These are phyloP conservation scores for Waitea zeae DNA, from an alignment of 1,284 basidiomycete species.

Conservation along the genomic window DNA sequence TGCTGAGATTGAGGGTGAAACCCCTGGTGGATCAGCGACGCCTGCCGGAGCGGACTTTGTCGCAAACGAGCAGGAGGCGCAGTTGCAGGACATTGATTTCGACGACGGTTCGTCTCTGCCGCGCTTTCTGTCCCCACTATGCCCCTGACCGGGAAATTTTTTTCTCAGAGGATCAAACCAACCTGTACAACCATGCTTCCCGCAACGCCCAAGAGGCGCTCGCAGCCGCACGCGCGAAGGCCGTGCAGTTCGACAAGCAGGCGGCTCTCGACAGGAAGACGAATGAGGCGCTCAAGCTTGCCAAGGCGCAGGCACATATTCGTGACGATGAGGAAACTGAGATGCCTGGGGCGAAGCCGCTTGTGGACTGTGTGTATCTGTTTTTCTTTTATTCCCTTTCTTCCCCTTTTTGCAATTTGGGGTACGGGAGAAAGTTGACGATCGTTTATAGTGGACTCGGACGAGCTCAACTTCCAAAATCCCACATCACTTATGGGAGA, in stretches of 20 bases:
- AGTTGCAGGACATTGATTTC: constrained; percentile 77
- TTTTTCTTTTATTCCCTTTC: constrained; percentile 2
- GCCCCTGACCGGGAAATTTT: neutral
- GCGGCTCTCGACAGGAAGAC: constrained; percentile 68
- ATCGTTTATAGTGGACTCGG: constrained; percentile 59
- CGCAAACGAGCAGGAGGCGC: too few relatives aligned
- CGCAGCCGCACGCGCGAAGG: constrained; percentile 64
- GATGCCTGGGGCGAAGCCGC: constrained; percentile 14
- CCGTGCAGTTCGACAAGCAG: constrained; percentile 74
- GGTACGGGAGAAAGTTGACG: constrained; percentile 3
- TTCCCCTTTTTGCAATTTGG: constrained; percentile 3
- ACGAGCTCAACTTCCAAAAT: constrained; percentile 99
- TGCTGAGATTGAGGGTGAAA: constrained; percentile 75
- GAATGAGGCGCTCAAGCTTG: constrained; percentile 55
- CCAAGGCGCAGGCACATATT: constrained; percentile 46
- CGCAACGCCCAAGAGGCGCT: constrained; percentile 87
- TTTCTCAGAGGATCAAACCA: constrained; percentile 69
- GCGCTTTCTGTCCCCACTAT: too few relatives aligned
- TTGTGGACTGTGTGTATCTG: constrained; percentile 48
- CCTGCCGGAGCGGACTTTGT: constrained; percentile 47
- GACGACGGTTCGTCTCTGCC: constrained; percentile 57
- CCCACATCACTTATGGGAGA: constrained; percentile 86
- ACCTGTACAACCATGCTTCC: constrained; percentile 78
- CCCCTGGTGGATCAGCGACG: constrained; percentile 16
- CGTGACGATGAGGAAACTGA: constrained; percentile 27